Evolutionary conservation across 345 rosid species (phyloP), one percentile per base, ranked within the genome.

Genomic region (Leavenworthia alabamica): DNA sequence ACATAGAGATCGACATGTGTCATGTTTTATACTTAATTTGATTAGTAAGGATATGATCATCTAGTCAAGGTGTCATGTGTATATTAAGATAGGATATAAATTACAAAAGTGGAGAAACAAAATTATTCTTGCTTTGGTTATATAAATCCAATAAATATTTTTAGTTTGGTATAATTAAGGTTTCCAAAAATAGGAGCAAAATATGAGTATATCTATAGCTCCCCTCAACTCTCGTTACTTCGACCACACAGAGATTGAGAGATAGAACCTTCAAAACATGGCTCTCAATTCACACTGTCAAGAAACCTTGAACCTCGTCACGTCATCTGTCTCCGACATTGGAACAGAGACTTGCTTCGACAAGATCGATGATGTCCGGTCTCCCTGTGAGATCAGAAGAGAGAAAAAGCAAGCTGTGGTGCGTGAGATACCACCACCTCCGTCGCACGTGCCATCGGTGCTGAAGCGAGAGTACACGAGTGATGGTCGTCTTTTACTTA

Each of bases 381-480:
- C 11, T 9, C 37, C 56, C 3, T 4, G 39, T 50, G 14, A 29
- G 22, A 49, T n/a, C n/a, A n/a, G 7, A 27, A 7, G 32, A 24
- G 52, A 47, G 17, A 17, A 48, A 13, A 28, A 8, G 28, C 19
- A 50, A 2, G 8, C 4, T 8, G 39, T 29, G 36, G 4, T 19
- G 37, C 8, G 8, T 28, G 56, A 50, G 23, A 28, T 8, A 50
- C 4, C 5, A 7, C 20, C 20, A 1, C 20, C 54, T 27, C 35
- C 12, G 2, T 13, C 8, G 16, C 8, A 8, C 23, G 36, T 28
- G 17, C 37, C 13, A 12, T 50, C 23, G 37, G 56, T 50, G 56
- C 13, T 50, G 56, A 50, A 50, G 56, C 39, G 56, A 50, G 56
- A 50, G 39, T 28, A 29, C 24, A 50, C 56, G 13, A 50, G 56